Conservation (phyloP, 192 early-diverging fungal species). For the Thamnidium elegans region DNA sequence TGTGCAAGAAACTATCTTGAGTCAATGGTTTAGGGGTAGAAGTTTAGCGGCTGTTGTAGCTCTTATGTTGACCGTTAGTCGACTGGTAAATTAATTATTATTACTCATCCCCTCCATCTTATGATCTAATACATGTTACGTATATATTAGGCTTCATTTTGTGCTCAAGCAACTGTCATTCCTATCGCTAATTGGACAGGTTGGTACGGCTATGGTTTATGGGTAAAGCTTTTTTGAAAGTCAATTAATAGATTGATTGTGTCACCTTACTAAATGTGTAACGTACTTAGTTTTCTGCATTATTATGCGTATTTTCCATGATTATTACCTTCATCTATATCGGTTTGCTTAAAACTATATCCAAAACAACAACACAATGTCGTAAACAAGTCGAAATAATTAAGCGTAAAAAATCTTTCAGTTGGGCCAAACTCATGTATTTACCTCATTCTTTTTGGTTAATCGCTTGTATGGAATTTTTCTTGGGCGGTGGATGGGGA, state of each 20-base stretch:
- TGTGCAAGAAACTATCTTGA: conserved; percentile 78
- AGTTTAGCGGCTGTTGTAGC: conserved; percentile 66
- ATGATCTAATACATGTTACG: neutral
- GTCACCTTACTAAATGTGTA: conserved; percentile 40
- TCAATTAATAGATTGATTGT: neutral
- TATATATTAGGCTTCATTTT: conserved; percentile 54
- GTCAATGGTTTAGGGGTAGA: conserved; percentile 72
- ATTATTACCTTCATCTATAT: conserved; percentile 68
- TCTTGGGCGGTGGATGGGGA: conserved; percentile 60
- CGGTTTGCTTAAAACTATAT: conserved; percentile 47
- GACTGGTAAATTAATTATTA: conserved; percentile 44
- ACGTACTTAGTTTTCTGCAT: conserved; percentile 58
- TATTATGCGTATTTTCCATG: conserved; percentile 66
- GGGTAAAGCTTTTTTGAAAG: conserved; percentile 19
- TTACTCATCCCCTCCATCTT: neutral
- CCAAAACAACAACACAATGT: conserved; percentile 17
- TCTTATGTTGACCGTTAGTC: conserved; percentile 66
- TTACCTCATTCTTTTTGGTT: conserved; percentile 64
- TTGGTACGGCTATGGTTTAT: conserved; percentile 47
- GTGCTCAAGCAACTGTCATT: conserved; percentile 64
- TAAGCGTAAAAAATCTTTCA: conserved; percentile 56
- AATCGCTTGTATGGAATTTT: conserved; percentile 54
- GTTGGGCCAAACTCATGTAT: conserved; percentile 50
- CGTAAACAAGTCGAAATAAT: conserved; percentile 26
- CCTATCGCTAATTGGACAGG: conserved; percentile 51